Conservation (phyloP, 2,329 filamentous ascomycete genomes). For the Colletotrichum abscissum region DNA sequence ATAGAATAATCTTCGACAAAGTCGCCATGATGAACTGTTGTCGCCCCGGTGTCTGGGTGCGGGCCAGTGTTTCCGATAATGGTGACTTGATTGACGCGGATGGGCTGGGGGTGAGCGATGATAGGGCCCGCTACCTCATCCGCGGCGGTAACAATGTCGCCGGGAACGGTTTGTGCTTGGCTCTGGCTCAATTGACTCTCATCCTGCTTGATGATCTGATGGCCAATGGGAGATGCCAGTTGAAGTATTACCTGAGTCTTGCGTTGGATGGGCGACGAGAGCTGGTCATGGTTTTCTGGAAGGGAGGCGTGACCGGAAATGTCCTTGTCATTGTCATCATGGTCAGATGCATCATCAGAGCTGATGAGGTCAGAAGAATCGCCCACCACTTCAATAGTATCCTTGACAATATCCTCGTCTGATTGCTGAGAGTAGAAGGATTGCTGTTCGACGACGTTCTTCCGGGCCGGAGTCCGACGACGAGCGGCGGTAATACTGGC, state of each 20-base stretch:
- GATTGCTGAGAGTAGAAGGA: slow-evolving; percentile 31
- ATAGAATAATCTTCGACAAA: slow-evolving; percentile 16
- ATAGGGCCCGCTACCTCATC: slow-evolving; percentile 13
- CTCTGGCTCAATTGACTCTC: background rate
- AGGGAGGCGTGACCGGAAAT: background rate
- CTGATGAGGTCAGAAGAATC: slow-evolving; percentile 43
- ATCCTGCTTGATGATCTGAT: slow-evolving; percentile 12
- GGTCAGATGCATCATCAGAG: slow-evolving; percentile 43
- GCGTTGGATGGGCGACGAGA: slow-evolving; percentile 24
- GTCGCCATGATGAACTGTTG: background rate
- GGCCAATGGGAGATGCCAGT: background rate
- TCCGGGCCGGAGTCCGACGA: slow-evolving; percentile 53
- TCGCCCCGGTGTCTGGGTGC: background rate
- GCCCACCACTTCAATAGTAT: slow-evolving; percentile 68
- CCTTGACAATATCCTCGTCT: slow-evolving; percentile 62
- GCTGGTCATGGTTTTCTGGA: slow-evolving; percentile 14
- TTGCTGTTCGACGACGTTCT: slow-evolving; percentile 44
- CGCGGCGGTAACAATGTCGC: background rate
- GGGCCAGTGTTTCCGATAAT: slow-evolving; percentile 24
- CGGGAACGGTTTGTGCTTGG: background rate
- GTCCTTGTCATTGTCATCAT: slow-evolving; percentile 28
- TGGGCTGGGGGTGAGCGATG: slow-evolving; percentile 35
- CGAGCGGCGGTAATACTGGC: slow-evolving; percentile 39
- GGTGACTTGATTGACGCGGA: slow-evolving; percentile 31
- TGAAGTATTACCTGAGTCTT: slow-evolving; percentile 4